Base-by-base conservation (phyloP, 108 stramenopile genomes). In the Nannochloropsis oceanica region DNA sequence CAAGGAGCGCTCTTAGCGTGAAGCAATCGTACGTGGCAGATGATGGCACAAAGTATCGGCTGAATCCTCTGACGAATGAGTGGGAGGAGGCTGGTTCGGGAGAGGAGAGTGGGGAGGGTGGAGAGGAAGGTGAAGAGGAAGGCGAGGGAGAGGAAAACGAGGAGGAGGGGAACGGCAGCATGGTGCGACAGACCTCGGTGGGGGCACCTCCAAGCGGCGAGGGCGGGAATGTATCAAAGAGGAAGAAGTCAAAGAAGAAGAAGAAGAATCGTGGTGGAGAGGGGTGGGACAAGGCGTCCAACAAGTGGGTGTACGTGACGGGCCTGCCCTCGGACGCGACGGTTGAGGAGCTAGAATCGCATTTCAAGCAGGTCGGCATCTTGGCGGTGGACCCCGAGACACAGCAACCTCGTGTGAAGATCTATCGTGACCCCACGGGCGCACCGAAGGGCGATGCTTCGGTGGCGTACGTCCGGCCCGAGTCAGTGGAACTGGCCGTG, bases 321-420 rank as follows among this genome's bases (percentile, higher is more conserved):
- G 94, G 96, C 13, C 90, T 98, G n/a, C 97, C 97, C 26, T n/a
- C 79, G 0, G 94, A 95, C 84, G 91, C 93, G 10, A 93, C 93
- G 11, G 90, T 84, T 59, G 91, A 95, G 25, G 96, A 98, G 85
- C 46, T 98, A 11, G 84, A 84, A 0, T 79, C 85, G 26, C 93
- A 94, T 46, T 96, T 96, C 92, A 88, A 89, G 81, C 96, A 95
- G 87, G 95, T 89, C 20, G 97, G 97, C 1, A 89, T 98, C 59
- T 81, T 98, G 27, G 96, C 95, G 84, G 90, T 96, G 79, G 95
- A 96, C 90, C 97, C 97, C 14, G 91, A 94, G 84, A 94, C 93
- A 27, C 92, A 95, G 81, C 59, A n/a, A 18, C 59, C 59, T n/a
- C 59, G 59, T 18, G n/a, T 73, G 22, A 73, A 73, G n/a, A 73